phyloP scores from a whole-genome alignment of 1,139 yeast species.

The Yarrowia galli region DNA sequence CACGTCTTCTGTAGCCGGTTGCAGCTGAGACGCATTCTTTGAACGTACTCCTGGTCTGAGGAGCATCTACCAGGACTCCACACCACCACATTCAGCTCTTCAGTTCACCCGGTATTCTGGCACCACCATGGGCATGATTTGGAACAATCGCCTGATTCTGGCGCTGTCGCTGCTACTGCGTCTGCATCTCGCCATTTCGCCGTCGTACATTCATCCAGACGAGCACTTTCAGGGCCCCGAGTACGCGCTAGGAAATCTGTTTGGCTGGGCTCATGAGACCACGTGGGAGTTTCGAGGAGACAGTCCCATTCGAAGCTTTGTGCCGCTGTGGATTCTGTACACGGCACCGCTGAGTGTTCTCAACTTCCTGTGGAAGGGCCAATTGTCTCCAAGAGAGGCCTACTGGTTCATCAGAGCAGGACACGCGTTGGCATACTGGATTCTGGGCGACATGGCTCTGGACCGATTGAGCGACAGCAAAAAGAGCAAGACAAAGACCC shows the following conservation, averaged over 20 bases:
- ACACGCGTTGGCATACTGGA: slow-evolving; percentile 65
- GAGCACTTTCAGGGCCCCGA: slow-evolving; percentile 94
- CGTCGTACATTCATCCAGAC: slow-evolving; percentile 95
- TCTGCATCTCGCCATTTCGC: slow-evolving; percentile 66
- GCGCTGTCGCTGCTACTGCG: slow-evolving; percentile 51
- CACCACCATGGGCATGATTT: neutral
- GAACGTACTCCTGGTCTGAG: neutral
- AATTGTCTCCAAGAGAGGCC: slow-evolving; percentile 14
- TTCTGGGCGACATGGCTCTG: slow-evolving; percentile 59
- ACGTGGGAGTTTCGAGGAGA: slow-evolving; percentile 85
- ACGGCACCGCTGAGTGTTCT: slow-evolving; percentile 62
- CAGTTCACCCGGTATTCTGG: too few relatives aligned
- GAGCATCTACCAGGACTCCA: too few relatives aligned
- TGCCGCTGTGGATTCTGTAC: slow-evolving; percentile 71
- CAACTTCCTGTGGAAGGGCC: slow-evolving; percentile 45
- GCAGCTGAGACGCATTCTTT: slow-evolving; percentile 30
- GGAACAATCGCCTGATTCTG: slow-evolving; percentile 23
- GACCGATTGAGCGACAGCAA: slow-evolving; percentile 61
- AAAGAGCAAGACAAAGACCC: slow-evolving; percentile 68
- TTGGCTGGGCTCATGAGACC: slow-evolving; percentile 60
- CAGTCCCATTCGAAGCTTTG: slow-evolving; percentile 74
- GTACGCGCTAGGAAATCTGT: slow-evolving; percentile 55
- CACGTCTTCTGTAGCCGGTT: neutral
- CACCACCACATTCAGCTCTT: too few relatives aligned
- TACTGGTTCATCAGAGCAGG: slow-evolving; percentile 62